Evolutionary conservation across 2,329 filamentous ascomycete genomes (phyloP).

Genomic region (Fusarium hainanense): DNA sequence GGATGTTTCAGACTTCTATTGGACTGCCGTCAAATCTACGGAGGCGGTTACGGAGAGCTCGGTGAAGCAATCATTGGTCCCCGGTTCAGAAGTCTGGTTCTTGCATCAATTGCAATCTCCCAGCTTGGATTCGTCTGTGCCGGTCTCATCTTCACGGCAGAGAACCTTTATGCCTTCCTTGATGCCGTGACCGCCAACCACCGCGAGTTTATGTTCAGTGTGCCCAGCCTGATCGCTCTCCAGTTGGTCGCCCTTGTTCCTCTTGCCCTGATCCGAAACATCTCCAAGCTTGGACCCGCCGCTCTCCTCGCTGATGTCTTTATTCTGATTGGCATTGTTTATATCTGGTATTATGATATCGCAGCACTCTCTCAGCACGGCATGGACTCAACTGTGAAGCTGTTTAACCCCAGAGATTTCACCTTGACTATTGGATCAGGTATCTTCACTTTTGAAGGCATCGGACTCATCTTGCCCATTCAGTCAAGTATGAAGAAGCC

Average conservation of each 20-base stretch:
- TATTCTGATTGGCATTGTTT: slow-evolving; percentile 75
- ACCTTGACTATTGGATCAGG: slow-evolving; percentile 78
- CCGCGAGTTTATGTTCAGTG: slow-evolving; percentile 63
- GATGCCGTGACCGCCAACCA: slow-evolving; percentile 66
- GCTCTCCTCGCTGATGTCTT: slow-evolving; percentile 78
- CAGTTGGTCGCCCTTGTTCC: slow-evolving; percentile 74
- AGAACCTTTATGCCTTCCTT: slow-evolving; percentile 76
- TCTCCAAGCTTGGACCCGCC: slow-evolving; percentile 76
- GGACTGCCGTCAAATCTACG: slow-evolving; percentile 70
- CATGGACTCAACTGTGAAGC: slow-evolving; percentile 68
- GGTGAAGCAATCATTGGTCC: slow-evolving; percentile 73
- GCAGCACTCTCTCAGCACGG: slow-evolving; percentile 65
- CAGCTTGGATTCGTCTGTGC: slow-evolving; percentile 84
- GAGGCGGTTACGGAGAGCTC: slow-evolving; percentile 80
- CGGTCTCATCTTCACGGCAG: slow-evolving; percentile 80
- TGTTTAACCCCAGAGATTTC: slow-evolving; percentile 77
- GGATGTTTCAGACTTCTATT: slow-evolving; percentile 78
- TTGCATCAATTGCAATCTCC: slow-evolving; percentile 77
- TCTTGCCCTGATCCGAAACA: slow-evolving; percentile 77
- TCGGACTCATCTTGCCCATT: slow-evolving; percentile 80
- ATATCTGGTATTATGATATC: slow-evolving; percentile 80
- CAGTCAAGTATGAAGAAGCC: slow-evolving; percentile 80
- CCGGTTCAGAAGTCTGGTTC: slow-evolving; percentile 72
- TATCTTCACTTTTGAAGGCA: slow-evolving; percentile 84
- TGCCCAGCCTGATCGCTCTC: slow-evolving; percentile 68